phyloP scores from a whole-genome alignment of 2,329 filamentous ascomycete species.

The Verticillium longisporum region DNA sequence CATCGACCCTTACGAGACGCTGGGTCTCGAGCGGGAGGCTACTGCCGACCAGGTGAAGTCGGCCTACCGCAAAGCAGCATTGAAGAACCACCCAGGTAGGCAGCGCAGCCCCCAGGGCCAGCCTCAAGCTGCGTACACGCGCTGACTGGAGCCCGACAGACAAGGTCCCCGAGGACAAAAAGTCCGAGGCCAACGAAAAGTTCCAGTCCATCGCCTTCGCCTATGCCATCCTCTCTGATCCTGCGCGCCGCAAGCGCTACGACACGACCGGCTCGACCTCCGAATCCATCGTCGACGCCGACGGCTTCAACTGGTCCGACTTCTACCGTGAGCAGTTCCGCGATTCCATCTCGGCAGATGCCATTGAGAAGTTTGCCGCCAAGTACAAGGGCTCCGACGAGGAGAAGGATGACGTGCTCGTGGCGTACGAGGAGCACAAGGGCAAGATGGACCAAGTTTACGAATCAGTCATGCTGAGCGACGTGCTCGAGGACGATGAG shows the following conservation, averaged over 20 bases:
- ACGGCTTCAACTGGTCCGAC: slow-evolving; percentile 82
- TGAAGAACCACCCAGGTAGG: slow-evolving; percentile 79
- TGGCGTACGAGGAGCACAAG: slow-evolving; percentile 64
- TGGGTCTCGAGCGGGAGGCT: slow-evolving; percentile 64
- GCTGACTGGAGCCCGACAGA: slow-evolving; percentile 41
- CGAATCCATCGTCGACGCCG: slow-evolving; percentile 69
- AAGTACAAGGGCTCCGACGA: slow-evolving; percentile 83
- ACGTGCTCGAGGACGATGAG: slow-evolving; percentile 77
- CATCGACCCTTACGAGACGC: slow-evolving; percentile 73
- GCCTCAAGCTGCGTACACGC: not conserved
- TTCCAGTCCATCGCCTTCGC: slow-evolving; percentile 93
- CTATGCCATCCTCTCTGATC: slow-evolving; percentile 85
- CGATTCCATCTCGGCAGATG: slow-evolving; percentile 65
- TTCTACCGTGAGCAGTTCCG: slow-evolving; percentile 84
- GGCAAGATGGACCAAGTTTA: slow-evolving; percentile 76
- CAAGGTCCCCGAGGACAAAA: slow-evolving; percentile 64
- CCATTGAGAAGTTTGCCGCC: slow-evolving; percentile 67
- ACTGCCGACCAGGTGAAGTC: slow-evolving; percentile 76
- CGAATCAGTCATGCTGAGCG: slow-evolving; percentile 77
- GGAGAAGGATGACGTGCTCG: slow-evolving; percentile 71
- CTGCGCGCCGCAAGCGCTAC: slow-evolving; percentile 74
- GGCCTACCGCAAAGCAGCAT: slow-evolving; percentile 84
- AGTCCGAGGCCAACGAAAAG: slow-evolving; percentile 65
- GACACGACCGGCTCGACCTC: slow-evolving; percentile 85
- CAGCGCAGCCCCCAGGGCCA: not conserved